Base-by-base conservation (phyloP, 2,329 filamentous ascomycete species). In the Didymella lethalis region DNA sequence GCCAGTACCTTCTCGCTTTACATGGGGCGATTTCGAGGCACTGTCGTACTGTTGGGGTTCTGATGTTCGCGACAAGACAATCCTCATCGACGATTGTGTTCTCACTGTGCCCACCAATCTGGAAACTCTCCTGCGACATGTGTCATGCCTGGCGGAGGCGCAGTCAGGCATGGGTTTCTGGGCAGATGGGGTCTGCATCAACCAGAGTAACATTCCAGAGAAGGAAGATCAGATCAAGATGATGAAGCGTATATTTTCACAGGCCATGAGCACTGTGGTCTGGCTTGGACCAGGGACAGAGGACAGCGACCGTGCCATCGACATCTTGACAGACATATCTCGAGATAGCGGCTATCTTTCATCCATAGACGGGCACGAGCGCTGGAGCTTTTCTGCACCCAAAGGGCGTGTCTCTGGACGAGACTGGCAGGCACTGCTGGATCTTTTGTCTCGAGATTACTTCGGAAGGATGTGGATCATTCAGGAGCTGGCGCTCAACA, bases 381-480 rank as follows among this genome's bases (percentile, higher is more conserved):
- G 7, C 11, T 29, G 28, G 28, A 11, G 11, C 28, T 29, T 8
- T 29, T 7, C 7, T 29, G 28, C 28, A 29, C 28, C 28, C 2
- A 11, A 6, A 29, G 28, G 11, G 3, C 7, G 2, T 8, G 11
- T 29, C 28, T 29, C 28, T 29, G 28, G 28, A 29, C 28, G 14
- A 11, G 32, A 34, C 12, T 34, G 32, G 32, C 12, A 7, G 4
- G 12, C 32, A 4, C 3, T 40, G 2, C 16, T 54, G 7, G 34
- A 48, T 7, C 26, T 54, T 12, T 54, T n/a, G 25, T 29, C 34
- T 1, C 10, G 34, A 18, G 7, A 40, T 3, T 54, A 54, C 26
- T 54, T 47, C 25, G 43, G 16, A 8, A 40, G 51, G 11, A 54
- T 47, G 51, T 54, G 51, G 51, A 54, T 54, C 10, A 54, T 54